Conservation (phyloP, 129 eudicot genomes). For the Erigeron canadensis region DNA sequence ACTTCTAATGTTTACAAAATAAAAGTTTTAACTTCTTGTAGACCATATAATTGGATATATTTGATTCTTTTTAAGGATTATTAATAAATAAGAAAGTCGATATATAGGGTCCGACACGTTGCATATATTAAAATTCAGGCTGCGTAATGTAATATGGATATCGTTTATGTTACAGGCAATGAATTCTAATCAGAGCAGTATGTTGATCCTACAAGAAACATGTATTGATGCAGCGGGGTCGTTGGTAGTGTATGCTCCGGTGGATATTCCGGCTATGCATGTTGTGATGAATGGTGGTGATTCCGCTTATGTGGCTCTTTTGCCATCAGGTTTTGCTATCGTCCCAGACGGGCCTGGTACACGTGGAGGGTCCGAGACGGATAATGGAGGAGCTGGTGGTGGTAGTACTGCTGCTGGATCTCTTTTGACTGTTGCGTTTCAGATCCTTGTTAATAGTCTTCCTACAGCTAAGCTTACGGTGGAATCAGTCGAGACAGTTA, state of each 20-base stretch:
- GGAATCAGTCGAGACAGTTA: slow-evolving; percentile 96
- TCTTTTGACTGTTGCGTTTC: slow-evolving; percentile 84
- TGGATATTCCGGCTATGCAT: slow-evolving; percentile 96
- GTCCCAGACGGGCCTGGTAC: slow-evolving; percentile 78
- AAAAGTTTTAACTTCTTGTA: slow-evolving; percentile 10
- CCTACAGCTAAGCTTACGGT: slow-evolving; percentile 95
- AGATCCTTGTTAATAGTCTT: slow-evolving; percentile 84
- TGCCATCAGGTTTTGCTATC: slow-evolving; percentile 90
- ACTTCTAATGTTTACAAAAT: slow-evolving; percentile 1
- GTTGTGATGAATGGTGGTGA: slow-evolving; percentile 98
- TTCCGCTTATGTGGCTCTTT: slow-evolving; percentile 87
- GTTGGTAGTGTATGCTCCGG: slow-evolving; percentile 94
- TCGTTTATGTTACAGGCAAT: slow-evolving; percentile 48
- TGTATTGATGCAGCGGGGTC: slow-evolving; percentile 93
- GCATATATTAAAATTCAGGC: no score
- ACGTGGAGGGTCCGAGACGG: slow-evolving; percentile 42
- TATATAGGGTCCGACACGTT: no score
- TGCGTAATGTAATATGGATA: not conserved
- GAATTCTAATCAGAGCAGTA: slow-evolving; percentile 81
- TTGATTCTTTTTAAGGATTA: no score
- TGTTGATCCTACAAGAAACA: slow-evolving; percentile 93
- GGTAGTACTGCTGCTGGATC: slow-evolving; percentile 52
- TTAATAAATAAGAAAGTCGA: no score
- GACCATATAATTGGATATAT: no score
- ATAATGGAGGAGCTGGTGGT: slow-evolving; percentile 28